Conservation (phyloP, 176 grass and related monocot genomes). For the Aegilops umbellulata region DNA sequence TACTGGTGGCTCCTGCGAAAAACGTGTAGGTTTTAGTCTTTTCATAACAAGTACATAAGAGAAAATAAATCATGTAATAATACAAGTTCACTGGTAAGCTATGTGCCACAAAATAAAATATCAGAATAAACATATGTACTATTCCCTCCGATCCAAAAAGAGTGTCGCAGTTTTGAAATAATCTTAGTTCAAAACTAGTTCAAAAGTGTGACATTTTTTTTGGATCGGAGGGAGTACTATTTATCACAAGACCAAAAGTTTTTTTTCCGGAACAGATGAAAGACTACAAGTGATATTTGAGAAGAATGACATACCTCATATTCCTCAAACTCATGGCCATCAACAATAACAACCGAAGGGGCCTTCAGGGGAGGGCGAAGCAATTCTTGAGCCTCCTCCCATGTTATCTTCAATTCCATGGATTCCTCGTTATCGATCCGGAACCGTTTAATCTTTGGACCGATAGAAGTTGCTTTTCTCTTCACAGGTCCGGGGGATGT, state of each 20-base stretch:
- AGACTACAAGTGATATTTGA: background rate
- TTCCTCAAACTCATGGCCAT: constrained; percentile 97
- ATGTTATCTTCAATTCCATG: constrained; percentile 95
- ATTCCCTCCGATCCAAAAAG: background rate
- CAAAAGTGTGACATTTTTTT: too few relatives aligned
- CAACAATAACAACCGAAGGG: constrained; percentile 66
- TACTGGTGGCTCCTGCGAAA: constrained; percentile 84
- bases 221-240: background rate
- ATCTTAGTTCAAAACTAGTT: too few relatives aligned
- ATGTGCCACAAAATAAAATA: constrained; percentile 12
- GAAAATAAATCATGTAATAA: constrained; percentile 1
- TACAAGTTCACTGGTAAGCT: background rate
- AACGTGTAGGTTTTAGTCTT: background rate
- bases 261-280: background rate
- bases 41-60: constrained; percentile 7
- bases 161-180: too few relatives aligned
- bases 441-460: constrained; percentile 80
- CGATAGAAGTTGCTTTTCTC: constrained; percentile 73
- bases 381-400: constrained; percentile 96
- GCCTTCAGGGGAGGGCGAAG: constrained; percentile 82
- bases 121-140: background rate
- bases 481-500: constrained; percentile 55
- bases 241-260: background rate
- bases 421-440: constrained; percentile 95
- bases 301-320: constrained; percentile 62